Conservation (phyloP, 2,329 filamentous ascomycete species). For the Penicillium griseofulvum region DNA sequence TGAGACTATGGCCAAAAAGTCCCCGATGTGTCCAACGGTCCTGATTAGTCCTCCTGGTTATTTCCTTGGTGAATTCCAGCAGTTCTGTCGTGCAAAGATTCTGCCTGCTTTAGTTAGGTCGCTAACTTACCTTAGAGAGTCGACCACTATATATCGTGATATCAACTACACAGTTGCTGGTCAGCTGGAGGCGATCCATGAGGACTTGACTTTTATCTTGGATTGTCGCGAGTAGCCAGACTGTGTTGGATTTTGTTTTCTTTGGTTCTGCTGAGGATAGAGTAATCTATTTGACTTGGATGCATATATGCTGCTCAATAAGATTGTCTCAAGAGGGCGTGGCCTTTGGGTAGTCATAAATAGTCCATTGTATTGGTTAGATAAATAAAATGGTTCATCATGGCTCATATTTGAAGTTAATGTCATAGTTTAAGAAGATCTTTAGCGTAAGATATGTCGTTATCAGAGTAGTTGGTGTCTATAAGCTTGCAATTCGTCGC, state of each 20-base stretch:
- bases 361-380: neutral
- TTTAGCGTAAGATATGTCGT: neutral
- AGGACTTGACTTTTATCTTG: neutral
- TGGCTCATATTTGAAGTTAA: neutral
- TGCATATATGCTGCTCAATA: neutral
- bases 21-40: neutral
- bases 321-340: neutral
- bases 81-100: neutral
- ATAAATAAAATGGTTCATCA: neutral
- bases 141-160: neutral
- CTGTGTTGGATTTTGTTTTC: neutral
- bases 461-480: neutral
- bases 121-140: neutral
- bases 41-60: neutral
- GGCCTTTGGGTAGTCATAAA: neutral
- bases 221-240: neutral
- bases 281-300: neutral
- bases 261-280: neutral
- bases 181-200: neutral
- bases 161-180: neutral
- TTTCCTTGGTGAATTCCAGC: neutral
- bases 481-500: neutral
- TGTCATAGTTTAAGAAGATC: neutral
- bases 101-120: neutral
- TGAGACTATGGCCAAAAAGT: neutral